Percentiles rank a stretch among this genome's conserved stretches.
phyloP scores from a whole-genome alignment of 306 rosid species.

The Vicia villosa region DNA sequence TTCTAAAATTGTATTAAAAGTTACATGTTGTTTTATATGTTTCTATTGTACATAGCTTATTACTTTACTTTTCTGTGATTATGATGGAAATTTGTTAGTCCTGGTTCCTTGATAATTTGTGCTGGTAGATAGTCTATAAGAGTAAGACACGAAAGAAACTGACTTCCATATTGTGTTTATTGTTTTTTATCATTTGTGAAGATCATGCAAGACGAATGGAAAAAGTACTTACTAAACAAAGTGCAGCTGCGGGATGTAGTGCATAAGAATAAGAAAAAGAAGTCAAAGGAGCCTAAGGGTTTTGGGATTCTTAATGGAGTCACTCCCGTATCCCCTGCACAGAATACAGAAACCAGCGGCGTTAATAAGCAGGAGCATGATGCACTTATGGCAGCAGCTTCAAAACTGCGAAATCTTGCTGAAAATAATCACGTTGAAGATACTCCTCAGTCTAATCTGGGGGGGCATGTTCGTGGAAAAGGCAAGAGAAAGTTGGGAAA shows the following conservation, averaged over 20 bases:
- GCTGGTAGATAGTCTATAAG: slow-evolving; percentile 12
- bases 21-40: slow-evolving; percentile 10
- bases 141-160: slow-evolving; percentile 25
- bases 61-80: slow-evolving; percentile 18
- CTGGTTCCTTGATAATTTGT: slow-evolving; percentile 13
- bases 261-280: slow-evolving; percentile 70
- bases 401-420: slow-evolving; percentile 60
- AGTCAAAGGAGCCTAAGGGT: slow-evolving; percentile 85
- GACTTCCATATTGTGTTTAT: slow-evolving; percentile 7
- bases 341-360: slow-evolving; percentile 66
- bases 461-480: slow-evolving; percentile 46
- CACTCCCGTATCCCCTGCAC: slow-evolving; percentile 62
- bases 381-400: slow-evolving; percentile 83
- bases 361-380: slow-evolving; percentile 81
- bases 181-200: slow-evolving; percentile 39
- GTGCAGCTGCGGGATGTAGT: slow-evolving; percentile 74
- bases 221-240: slow-evolving; percentile 87
- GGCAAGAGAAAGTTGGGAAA: slow-evolving; percentile 62
- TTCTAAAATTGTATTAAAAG: slow-evolving; percentile 6
- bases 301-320: slow-evolving; percentile 97
- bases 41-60: slow-evolving; percentile 10
- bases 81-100: slow-evolving; percentile 10
- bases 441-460: slow-evolving; percentile 44
- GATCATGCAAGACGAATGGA: slow-evolving; percentile 90
- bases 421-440: slow-evolving; percentile 52